Conservation (phyloP, 140 eudicot genomes). For the Oenanthe javanica region DNA sequence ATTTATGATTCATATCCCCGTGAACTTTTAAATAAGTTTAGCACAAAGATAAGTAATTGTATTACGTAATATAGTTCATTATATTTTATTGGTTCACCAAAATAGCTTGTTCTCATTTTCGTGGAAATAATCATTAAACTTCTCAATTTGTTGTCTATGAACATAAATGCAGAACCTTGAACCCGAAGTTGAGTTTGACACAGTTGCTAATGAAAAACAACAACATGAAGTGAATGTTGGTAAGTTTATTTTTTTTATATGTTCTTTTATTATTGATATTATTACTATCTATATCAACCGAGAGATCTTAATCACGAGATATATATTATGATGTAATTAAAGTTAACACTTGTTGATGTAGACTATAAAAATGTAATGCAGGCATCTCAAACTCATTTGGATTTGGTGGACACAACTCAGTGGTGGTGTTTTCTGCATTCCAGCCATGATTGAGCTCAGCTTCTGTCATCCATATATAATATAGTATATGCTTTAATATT, state of each 20-base stretch:
- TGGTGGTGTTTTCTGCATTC: constrained; percentile 86
- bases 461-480: not conserved
- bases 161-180: constrained; percentile 56
- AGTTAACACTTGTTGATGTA: not conserved
- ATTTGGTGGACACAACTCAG: constrained; percentile 97
- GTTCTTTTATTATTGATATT: not conserved
- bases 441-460: constrained; percentile 42
- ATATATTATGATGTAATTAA: not conserved
- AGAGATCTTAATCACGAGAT: too few relatives aligned
- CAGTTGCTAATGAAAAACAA: constrained; percentile 76
- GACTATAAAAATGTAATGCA: constrained; percentile 31
- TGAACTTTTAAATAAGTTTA: not conserved
- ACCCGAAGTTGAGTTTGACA: constrained; percentile 79
- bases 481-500: not conserved
- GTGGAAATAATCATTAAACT: not conserved
- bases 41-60: not conserved
- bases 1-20: not conserved
- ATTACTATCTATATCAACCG: not conserved
- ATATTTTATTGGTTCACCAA: not conserved
- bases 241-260: constrained; percentile 15
- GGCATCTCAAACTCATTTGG: constrained; percentile 96
- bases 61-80: not conserved
- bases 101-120: not conserved
- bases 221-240: constrained; percentile 97
- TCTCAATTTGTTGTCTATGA: not conserved